phyloP scores from a whole-genome alignment of 2,329 filamentous ascomycete species.

The Ustulina deusta region DNA sequence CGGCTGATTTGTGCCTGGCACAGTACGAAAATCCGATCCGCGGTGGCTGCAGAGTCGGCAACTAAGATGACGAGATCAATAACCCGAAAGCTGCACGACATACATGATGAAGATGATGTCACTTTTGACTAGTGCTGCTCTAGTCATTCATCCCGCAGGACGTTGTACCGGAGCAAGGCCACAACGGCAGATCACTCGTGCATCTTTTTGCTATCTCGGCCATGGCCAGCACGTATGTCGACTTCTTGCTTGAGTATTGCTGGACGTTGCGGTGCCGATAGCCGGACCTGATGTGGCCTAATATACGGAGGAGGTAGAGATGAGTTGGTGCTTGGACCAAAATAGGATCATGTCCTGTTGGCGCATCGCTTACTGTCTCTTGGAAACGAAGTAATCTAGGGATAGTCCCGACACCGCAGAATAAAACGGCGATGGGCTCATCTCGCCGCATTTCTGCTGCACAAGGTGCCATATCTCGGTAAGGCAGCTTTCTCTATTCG shows the following conservation, averaged over 20 bases:
- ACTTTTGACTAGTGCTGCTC: not conserved
- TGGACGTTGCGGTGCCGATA: slow-evolving; percentile 19
- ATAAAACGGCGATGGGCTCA: slow-evolving; percentile 24
- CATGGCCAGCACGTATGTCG: not conserved
- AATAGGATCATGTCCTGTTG: slow-evolving; percentile 31
- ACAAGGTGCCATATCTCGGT: slow-evolving; percentile 20
- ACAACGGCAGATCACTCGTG: slow-evolving; percentile 1
- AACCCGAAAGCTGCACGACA: slow-evolving; percentile 35
- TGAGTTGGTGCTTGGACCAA: slow-evolving; percentile 6
- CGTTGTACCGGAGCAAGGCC: not conserved
- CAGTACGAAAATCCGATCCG: slow-evolving; percentile 5
- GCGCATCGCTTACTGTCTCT: slow-evolving; percentile 27
- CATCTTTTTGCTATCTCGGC: slow-evolving; percentile 3
- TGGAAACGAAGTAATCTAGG: slow-evolving; percentile 34
- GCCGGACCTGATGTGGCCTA: not conserved
- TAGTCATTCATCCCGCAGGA: slow-evolving; percentile 3
- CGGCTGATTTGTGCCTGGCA: slow-evolving; percentile 3
- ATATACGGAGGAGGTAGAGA: not conserved
- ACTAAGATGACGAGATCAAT: slow-evolving; percentile 35
- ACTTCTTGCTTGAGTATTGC: not conserved
- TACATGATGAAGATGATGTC: slow-evolving; percentile 28
- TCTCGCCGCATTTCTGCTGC: slow-evolving; percentile 23
- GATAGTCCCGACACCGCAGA: slow-evolving; percentile 21
- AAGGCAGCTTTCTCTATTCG: slow-evolving; percentile 23
- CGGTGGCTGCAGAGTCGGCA: slow-evolving; percentile 24